Conservation (phyloP, 352 stramenopile species). For the Phytopythium aichiense region DNA sequence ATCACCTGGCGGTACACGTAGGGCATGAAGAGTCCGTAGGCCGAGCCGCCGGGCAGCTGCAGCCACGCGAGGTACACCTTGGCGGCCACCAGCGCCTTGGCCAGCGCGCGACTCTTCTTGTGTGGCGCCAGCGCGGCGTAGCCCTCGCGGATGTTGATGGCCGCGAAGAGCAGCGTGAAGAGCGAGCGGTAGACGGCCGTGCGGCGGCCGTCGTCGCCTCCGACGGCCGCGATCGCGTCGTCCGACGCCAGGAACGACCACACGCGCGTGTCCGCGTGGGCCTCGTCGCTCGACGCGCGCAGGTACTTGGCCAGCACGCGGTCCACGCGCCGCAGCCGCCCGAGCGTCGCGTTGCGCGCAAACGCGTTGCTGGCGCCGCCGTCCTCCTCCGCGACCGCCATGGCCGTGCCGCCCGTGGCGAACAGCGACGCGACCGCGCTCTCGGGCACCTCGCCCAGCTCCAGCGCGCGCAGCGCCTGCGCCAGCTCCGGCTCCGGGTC, state of each 20-base stretch:
- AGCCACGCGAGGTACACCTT: constrained; percentile 82
- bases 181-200: constrained; percentile 59
- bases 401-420: constrained; percentile 58
- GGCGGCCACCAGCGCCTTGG: constrained; percentile 60
- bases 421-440: constrained; percentile 55
- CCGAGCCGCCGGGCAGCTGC: constrained; percentile 71
- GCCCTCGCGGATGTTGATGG: constrained; percentile 56
- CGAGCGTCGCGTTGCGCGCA: constrained; percentile 32
- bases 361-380: constrained; percentile 21
- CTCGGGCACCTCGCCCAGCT: constrained; percentile 46
- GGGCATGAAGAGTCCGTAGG: constrained; percentile 83
- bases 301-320: constrained; percentile 56
- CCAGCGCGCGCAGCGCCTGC: constrained; percentile 51
- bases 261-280: constrained; percentile 20
- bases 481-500: constrained; percentile 59
- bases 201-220: constrained; percentile 23
- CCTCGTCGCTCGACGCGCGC: background rate
- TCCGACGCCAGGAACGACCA: constrained; percentile 63
- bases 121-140: constrained; percentile 33
- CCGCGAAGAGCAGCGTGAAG: constrained; percentile 50
- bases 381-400: constrained; percentile 20
- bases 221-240: constrained; percentile 31
- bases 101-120: constrained; percentile 35
- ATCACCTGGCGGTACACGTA: constrained; percentile 82
- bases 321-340: constrained; percentile 43